Percentiles rank a stretch among this genome's conserved stretches.
Evolutionary conservation across 768 basidiomycete species (phyloP).

Genomic region (Psilocybe sp.): DNA sequence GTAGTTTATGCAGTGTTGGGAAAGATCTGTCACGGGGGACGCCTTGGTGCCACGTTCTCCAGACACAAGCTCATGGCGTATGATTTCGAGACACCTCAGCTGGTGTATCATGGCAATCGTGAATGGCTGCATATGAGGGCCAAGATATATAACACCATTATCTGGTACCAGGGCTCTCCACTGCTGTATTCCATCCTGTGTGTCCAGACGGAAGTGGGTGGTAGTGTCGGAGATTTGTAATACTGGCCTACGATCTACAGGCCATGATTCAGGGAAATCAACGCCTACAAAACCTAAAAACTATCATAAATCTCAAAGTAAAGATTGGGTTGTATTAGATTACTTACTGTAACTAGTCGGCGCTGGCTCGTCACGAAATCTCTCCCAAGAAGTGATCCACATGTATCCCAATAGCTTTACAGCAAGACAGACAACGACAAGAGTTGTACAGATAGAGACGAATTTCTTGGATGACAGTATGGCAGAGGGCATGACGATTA

Average conservation of each 20-base stretch:
- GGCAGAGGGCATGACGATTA: no score
- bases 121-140: slow-evolving; percentile 26
- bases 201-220: slow-evolving; percentile 26
- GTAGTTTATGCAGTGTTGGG: slow-evolving; percentile 31
- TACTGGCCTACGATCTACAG: slow-evolving; percentile 24
- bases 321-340: no score
- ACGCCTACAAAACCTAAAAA: slow-evolving; percentile 25
- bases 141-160: slow-evolving; percentile 29
- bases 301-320: no score
- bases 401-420: no score
- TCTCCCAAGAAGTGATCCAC: no score
- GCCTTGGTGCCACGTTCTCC: no score
- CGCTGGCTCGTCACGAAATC: no score
- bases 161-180: slow-evolving; percentile 29
- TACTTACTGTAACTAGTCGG: no score
- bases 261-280: slow-evolving; percentile 31
- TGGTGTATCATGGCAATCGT: slow-evolving; percentile 35
- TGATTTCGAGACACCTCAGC: slow-evolving; percentile 31
- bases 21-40: slow-evolving; percentile 12
- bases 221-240: slow-evolving; percentile 32
- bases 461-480: no score
- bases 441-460: no score
- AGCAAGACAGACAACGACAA: no score
- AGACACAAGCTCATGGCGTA: slow-evolving; percentile 29
- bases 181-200: slow-evolving; percentile 23